Evolutionary conservation across 1,139 yeast genomes (phyloP), one percentile per base, ranked within the genome.

Genomic region (Candida tetrigidarum): DNA sequence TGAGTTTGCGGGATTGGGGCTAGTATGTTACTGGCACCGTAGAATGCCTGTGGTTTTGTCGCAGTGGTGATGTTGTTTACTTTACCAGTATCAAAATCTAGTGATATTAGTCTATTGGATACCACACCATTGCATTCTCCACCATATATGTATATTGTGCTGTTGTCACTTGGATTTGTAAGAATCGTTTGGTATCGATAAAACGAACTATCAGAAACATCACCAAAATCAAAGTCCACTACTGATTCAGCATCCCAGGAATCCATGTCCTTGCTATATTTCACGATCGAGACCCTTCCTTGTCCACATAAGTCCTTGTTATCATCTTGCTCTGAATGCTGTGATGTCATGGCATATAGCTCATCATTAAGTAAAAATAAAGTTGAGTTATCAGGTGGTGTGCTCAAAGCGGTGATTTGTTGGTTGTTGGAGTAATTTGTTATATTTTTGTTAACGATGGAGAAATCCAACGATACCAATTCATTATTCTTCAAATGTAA

Each of bases 21-120:
- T 42, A 63, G 45, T n/a, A 72, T 41, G 46, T 64, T 68, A 4
- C 67, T 53, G 1, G 78, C 76, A 0, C 80, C 80, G 46, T 60
- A 71, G 49, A 74, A 74, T 0, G 74, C 58, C 43, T 69, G 74
- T 0, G 80, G 79, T 50, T 67, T 67, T 9, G 78, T 73, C 16
- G 74, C 46, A 1, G 80, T 74, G 34, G 73, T 53, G 22, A 74
- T 71, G 48, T 71, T 74, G 37, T 66, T 56, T 12, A 69, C 55
- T 25, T 51, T 52, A 42, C 52, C 50, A 2, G 57, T 52, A 5
- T 47, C 41, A 29, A 65, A 47, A 46, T 47, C 34, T n/a, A 73
- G 50, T n/a, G 77, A 68, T 15, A 74, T 41, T 45, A 74, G 56
- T 38, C 80, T 52, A 49, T 55, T 57, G 2, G 71, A 50, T 1